Base-by-base conservation (phyloP, 169 alveolate genomes). In the Theileria luwenshuni region DNA sequence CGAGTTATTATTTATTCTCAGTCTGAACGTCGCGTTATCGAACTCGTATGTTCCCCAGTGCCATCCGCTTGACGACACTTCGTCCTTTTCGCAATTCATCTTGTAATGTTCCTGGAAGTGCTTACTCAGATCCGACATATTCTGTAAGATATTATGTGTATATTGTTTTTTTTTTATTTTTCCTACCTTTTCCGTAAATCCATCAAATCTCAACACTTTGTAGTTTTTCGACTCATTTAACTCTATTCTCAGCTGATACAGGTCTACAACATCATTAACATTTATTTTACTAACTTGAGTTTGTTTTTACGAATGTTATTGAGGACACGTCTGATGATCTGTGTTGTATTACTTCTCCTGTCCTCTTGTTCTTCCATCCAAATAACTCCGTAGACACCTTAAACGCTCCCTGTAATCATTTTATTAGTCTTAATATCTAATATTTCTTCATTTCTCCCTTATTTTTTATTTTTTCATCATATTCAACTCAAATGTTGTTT, bases 321-420 rank as follows among this genome's bases (percentile, higher is more conserved):
- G 84, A 83, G 49, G 83, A 79, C 41, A 94, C 83, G 63, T 94
- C 97, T 15, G 80, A 75, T 19, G 90, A 90, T 52, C 91, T 89
- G 88, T 92, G 93, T 73, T 93, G 97, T 58, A 90, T 76, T 19
- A 94, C 95, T 73, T 80, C 94, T 30, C 94, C 95, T n/a, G 97
- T 94, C 47, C 93, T 76, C 58, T 90, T 90, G 74, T 94, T 93
- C 76, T 93, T 94, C 97, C 97, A 94, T 0, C 97, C 97, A 61
- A 94, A 90, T 52, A 94, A 76, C 69, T 93, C 97, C 28, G 90
- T 92, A 42, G 96, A 90, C 85, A 93, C 94, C 74, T 93, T 91
- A 86, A 94, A 94, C 27, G 94, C 85, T 7, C 97, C 97, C 91
- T 90, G 83, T 7, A 38, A n/a, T n/a, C n/a, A n/a, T n/a, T n/a